Evolutionary conservation across 306 rosid species (phyloP), one percentile per base, ranked within the genome.

Genomic region (Coriaria nepalensis): DNA sequence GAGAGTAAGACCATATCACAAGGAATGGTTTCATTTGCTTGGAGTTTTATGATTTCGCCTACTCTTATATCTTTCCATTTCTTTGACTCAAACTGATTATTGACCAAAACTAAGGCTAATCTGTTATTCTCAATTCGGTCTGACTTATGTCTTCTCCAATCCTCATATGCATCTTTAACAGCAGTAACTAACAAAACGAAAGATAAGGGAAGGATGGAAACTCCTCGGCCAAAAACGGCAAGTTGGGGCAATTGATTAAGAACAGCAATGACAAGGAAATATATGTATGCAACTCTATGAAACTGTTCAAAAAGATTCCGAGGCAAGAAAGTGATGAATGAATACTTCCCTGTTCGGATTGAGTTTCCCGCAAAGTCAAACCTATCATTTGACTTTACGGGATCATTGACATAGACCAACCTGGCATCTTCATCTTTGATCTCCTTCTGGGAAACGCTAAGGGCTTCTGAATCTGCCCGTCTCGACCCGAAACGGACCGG

Each of bases 221-320:
- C 94, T 50, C 81, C 80, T 55, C 94, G 70, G 13, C 95, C 95
- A 52, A 90, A 84, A 44, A 90, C 98, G 2, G 98, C 95, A 33
- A 90, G 75, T 72, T 81, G 95, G 50, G 98, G 95, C 6, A 90
- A 77, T 76, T 90, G 98, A 75, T 90, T 90, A 29, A 90, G 94
- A 43, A 90, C 50, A 4, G 94, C 98, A 55, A 90, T 85, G 37
- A 61, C 65, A 49, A 90, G 92, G 58, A 90, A 90, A 65, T 90
- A 90, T 38, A 90, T 9, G 55, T 90, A 90, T 38, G 98, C 98
- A 68, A 90, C 92, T 65, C 98, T 85, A 65, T 90, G 98, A 48
- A 90, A 85, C 53, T 90, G 98, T 55, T 90, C 98, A 57, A 79
- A 90, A 55, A 90, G 60, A 73, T 90, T 90, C 59, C 80, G 81